Evolutionary conservation across 148 eudicot species (phyloP).

Genomic region (Agrostemma githago): DNA sequence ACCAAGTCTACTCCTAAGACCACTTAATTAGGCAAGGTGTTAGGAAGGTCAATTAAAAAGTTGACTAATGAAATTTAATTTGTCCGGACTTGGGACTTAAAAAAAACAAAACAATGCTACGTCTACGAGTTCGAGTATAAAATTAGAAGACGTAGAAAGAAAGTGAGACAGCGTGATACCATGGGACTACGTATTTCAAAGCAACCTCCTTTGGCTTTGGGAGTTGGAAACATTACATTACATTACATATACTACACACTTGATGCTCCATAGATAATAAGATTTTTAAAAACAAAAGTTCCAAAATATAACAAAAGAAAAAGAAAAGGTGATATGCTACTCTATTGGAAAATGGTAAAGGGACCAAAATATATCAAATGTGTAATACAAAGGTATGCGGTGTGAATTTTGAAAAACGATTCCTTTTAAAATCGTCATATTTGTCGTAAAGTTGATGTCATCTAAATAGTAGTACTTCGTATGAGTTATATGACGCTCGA

Average conservation of each 20-base stretch:
- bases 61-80: slow-evolving; percentile 7
- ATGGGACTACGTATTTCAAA: slow-evolving; percentile 39
- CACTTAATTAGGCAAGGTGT: background rate
- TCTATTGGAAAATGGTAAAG: background rate
- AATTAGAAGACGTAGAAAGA: background rate
- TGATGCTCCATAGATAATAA: slow-evolving; percentile 7
- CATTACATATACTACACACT: background rate
- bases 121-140: too few relatives aligned
- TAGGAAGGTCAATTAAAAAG: slow-evolving; percentile 12
- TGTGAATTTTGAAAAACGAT: too few relatives aligned
- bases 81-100: background rate
- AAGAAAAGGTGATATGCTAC: background rate
- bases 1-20: too few relatives aligned
- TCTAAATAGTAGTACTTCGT: too few relatives aligned
- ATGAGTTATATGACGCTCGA: too few relatives aligned
- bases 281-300: background rate
- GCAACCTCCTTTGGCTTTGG: slow-evolving; percentile 10
- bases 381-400: too few relatives aligned
- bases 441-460: too few relatives aligned
- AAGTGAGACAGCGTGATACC: slow-evolving; percentile 39
- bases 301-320: background rate
- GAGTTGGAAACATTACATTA: slow-evolving; percentile 17
- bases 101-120: too few relatives aligned
- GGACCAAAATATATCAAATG: too few relatives aligned
- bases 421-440: too few relatives aligned